Base-by-base conservation (phyloP, 2,329 filamentous ascomycete genomes). In the Cadophora gregata region DNA sequence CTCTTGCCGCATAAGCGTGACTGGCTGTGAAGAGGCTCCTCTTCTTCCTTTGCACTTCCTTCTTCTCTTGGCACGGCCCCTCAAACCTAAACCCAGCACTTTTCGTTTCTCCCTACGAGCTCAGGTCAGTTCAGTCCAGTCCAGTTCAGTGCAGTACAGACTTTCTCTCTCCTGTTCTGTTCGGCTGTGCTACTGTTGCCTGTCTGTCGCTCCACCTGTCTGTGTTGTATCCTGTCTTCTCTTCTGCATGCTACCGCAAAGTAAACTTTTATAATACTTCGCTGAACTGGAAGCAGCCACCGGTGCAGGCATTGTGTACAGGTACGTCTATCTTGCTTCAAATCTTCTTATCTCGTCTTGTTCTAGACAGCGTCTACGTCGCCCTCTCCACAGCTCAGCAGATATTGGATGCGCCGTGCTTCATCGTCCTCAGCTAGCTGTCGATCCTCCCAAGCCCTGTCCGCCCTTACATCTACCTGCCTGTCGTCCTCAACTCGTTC, bases 221-320 rank as follows among this genome's bases (percentile, higher is more conserved):
- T 61, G 29, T 55, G 36, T 38, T 38, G 36, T 38, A 3, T 38
- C 36, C 48, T 27, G 29, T 61, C 48, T 59, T 62, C 62, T 56
- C 64, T 66, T 63, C 58, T 48, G 38, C 53, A 45, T 56, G 29
- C 42, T 63, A 24, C 51, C 50, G n/a, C 51, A 56, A 67, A 66
- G 50, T 63, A 61, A 62, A 65, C 64, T 63, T 69, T 68, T 63
- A 66, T 69, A 73, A 67, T 72, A 67, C 62, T 64, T 63, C 63
- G 66, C 68, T 71, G 69, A 67, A 69, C 59, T 68, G 70, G 70
- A 70, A 71, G 72, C 62, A 75, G 72, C 70, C 69, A 74, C 69
- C 72, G 70, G 74, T 76, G 74, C 75, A 74, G 74, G 75, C 75
- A 76, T 76, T 76, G 75, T 72, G 72, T 72, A 74, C 33, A 77